Percentiles rank a stretch among this genome's conserved stretches.
These are phyloP conservation scores for Hibiscus trionum DNA, from an alignment of 345 rosid species.

Conservation along the genomic window DNA sequence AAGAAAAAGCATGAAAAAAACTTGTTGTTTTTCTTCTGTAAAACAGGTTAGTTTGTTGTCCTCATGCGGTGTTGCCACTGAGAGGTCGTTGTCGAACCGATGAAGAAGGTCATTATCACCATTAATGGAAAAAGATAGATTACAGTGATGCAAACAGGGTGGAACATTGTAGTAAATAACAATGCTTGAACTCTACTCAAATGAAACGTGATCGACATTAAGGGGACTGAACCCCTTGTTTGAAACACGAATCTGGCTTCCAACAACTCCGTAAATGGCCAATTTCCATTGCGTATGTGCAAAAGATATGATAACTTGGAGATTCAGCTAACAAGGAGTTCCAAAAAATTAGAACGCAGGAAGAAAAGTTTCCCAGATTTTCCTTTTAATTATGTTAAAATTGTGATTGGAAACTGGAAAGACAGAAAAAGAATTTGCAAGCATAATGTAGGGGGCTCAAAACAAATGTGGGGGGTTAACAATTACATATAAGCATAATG, in stretches of 20 bases:
- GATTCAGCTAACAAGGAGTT: background rate
- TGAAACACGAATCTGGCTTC: background rate
- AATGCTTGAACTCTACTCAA: conserved; percentile 12
- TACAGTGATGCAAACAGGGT: background rate
- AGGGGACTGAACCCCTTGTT: background rate
- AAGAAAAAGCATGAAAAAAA: background rate
- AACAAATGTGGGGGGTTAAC: no score
- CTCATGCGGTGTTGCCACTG: background rate
- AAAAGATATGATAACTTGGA: background rate
- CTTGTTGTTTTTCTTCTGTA: background rate
- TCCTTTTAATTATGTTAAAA: no score
- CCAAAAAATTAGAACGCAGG: background rate
- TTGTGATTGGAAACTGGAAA: no score
- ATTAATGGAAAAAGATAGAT: background rate
- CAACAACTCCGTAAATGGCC: background rate
- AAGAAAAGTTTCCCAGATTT: background rate
- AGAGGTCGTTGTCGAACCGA: background rate
- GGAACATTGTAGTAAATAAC: background rate
- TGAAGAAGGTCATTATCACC: conserved; percentile 5
- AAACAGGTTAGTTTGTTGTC: background rate
- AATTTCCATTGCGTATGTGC: background rate
- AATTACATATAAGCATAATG: no score
- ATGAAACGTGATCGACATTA: background rate
- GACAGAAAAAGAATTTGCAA: no score
- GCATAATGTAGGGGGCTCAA: no score